Base-by-base conservation (phyloP, 345 rosid genomes). In the Gossypium longicalyx region DNA sequence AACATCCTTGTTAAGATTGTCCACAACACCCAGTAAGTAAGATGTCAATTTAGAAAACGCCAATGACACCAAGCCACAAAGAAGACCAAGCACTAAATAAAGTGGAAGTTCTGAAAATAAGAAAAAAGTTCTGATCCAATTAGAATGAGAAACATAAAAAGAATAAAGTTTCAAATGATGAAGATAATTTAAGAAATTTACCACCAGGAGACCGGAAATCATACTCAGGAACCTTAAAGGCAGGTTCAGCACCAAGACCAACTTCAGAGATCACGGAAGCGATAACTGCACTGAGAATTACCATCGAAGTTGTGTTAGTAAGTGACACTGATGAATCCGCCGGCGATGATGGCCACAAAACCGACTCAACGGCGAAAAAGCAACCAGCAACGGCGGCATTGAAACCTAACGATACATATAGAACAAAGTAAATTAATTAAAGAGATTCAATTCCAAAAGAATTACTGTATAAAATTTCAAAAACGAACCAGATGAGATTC, bases 361-460 rank as follows among this genome's bases (percentile, higher is more conserved):
- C 97, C 4, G 97, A 94, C 77, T 94, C 98, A 49, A 92, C 93
- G 9, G 97, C 97, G 29, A 94, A 94, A 82, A 92, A 94, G 67
- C 97, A 94, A 72, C 98, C 97, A 71, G 97, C 97, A 79, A 94
- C 98, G 41, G 98, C 98, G 56, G 98, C 97, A 74, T 94, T 94
- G 85, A 94, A 94, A 61, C 98, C 97, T 93, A 80, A 25, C 74
- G 20, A 73, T 38, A 52, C 59, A 56, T 13, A 70, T n/a, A 56
- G 38, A 27, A 65, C 13, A 58, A 9, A 22, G 67, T 71, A 54
- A 70, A 38, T 38, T 19, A 38, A 44, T 52, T 54, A 13, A 63
- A 66, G 51, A 11, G 44, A 38, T 29, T 9, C 38, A 52, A 64
- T 49, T 38, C 29, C 54, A 65, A 64, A 34, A 47, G 41, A 51